Evolutionary conservation across 257 asterid species (phyloP).

Genomic region (Rehmannia glutinosa): DNA sequence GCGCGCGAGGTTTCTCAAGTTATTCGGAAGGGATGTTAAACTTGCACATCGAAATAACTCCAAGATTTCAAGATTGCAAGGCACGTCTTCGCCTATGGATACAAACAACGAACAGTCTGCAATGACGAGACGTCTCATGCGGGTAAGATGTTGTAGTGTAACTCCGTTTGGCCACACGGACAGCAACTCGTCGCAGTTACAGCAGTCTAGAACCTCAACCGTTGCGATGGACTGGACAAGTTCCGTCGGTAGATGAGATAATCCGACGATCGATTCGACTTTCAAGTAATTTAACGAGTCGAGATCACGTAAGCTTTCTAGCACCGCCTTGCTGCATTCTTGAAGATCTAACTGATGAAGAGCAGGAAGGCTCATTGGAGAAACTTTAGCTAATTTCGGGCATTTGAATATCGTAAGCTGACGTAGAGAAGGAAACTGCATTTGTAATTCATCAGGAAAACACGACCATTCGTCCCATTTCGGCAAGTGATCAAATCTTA

Average conservation of each 20-base stretch:
- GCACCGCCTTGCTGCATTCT: slow-evolving; percentile 24
- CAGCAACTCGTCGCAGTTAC: slow-evolving; percentile 29
- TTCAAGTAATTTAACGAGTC: slow-evolving; percentile 24
- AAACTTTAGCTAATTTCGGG: slow-evolving; percentile 27
- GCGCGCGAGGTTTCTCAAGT: slow-evolving; percentile 13
- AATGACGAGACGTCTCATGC: slow-evolving; percentile 30
- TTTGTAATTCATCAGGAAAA: neutral
- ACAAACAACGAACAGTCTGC: slow-evolving; percentile 27
- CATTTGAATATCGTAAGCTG: slow-evolving; percentile 34
- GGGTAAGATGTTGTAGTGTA: neutral
- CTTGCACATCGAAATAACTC: slow-evolving; percentile 27
- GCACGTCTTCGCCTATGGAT: slow-evolving; percentile 21
- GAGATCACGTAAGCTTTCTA: slow-evolving; percentile 25
- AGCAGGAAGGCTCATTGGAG: slow-evolving; percentile 27
- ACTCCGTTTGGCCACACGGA: slow-evolving; percentile 22
- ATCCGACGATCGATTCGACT: slow-evolving; percentile 26
- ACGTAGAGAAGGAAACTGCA: slow-evolving; percentile 26
- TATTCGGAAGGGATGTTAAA: slow-evolving; percentile 23
- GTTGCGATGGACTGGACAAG: slow-evolving; percentile 14
- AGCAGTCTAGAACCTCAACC: slow-evolving; percentile 30
- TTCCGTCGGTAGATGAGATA: slow-evolving; percentile 22
- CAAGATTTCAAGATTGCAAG: slow-evolving; percentile 27
- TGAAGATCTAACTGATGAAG: slow-evolving; percentile 25
- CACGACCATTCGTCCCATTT: slow-evolving; percentile 36
- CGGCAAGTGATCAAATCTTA: slow-evolving; percentile 35